Conservation (phyloP, 2,329 filamentous ascomycete genomes). For the Aureobasidium zeae region DNA sequence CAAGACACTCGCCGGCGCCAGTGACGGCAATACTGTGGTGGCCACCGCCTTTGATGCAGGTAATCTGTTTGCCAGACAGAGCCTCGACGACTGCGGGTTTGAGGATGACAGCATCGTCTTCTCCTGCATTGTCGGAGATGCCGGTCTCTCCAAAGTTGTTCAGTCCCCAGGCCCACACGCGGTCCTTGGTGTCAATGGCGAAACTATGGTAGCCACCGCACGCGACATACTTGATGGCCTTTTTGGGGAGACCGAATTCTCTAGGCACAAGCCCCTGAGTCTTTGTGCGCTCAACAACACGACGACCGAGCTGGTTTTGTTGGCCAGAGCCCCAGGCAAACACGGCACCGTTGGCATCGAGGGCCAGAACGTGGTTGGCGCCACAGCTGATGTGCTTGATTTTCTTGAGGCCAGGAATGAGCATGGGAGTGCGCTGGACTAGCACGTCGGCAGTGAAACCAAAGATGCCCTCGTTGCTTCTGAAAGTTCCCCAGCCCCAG, state of each 20-base stretch:
- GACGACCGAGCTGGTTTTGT: conserved; percentile 60
- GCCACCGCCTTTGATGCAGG: conserved; percentile 58
- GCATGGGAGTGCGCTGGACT: conserved; percentile 43
- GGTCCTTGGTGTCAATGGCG: conserved; percentile 57
- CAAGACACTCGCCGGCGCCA: conserved; percentile 45
- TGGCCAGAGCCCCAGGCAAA: conserved; percentile 65
- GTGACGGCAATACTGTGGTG: conserved; percentile 63
- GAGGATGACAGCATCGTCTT: conserved; percentile 63
- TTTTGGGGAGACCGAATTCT: conserved; percentile 48
- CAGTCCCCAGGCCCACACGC: conserved; percentile 72
- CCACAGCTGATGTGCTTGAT: conserved; percentile 56
- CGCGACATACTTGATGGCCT: conserved; percentile 51
- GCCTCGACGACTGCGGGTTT: conserved; percentile 58
- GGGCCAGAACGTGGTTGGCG: conserved; percentile 61
- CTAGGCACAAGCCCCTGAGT: conserved; percentile 47
- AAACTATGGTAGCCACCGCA: conserved; percentile 78
- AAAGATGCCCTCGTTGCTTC: conserved; percentile 58
- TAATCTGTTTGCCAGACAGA: conserved; percentile 56
- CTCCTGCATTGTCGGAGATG: conserved; percentile 52
- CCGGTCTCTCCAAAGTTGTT: conserved; percentile 83
- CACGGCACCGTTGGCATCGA: conserved; percentile 56
- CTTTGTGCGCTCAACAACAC: conserved; percentile 51
- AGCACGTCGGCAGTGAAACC: conserved; percentile 50
- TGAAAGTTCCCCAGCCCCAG: conserved; percentile 79
- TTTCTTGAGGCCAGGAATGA: conserved; percentile 56